Evolutionary conservation across 371 early-diverging fungal species (phyloP).

Genomic region (Lichtheimia ornata): DNA sequence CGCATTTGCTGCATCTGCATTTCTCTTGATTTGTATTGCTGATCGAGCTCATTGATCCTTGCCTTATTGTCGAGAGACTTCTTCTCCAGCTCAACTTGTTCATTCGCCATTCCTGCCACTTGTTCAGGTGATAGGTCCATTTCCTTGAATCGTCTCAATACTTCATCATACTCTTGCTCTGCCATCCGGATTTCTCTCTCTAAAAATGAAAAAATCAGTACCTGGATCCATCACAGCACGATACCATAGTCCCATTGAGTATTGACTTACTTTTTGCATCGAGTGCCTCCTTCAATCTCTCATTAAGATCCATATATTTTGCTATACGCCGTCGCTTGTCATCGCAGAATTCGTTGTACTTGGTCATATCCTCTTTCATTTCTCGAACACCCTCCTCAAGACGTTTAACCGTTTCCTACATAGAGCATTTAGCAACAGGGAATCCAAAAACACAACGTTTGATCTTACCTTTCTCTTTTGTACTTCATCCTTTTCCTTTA

Average conservation of each 20-base stretch:
- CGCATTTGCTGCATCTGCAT: no score
- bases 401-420: neutral
- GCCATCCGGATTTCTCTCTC: neutral
- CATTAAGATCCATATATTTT: slow-evolving; percentile 15
- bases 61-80: neutral
- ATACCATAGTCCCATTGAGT: neutral
- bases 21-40: neutral
- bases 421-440: no score
- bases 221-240: neutral
- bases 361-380: slow-evolving; percentile 23
- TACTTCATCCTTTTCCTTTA: neutral
- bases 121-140: neutral
- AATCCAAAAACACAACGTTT: no score
- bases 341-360: slow-evolving; percentile 22
- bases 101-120: neutral
- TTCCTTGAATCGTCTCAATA: neutral
- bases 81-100: neutral
- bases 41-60: neutral
- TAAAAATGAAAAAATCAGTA: neutral
- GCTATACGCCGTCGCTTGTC: slow-evolving; percentile 5
- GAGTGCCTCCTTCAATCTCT: slow-evolving; percentile 1
- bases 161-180: neutral
- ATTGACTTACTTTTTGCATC: neutral
- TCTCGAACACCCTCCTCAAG: slow-evolving; percentile 52
- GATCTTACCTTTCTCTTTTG: no score